These are phyloP conservation scores for Calycina marina DNA, from an alignment of 2,329 filamentous ascomycete genomes.

Conservation along the genomic window DNA sequence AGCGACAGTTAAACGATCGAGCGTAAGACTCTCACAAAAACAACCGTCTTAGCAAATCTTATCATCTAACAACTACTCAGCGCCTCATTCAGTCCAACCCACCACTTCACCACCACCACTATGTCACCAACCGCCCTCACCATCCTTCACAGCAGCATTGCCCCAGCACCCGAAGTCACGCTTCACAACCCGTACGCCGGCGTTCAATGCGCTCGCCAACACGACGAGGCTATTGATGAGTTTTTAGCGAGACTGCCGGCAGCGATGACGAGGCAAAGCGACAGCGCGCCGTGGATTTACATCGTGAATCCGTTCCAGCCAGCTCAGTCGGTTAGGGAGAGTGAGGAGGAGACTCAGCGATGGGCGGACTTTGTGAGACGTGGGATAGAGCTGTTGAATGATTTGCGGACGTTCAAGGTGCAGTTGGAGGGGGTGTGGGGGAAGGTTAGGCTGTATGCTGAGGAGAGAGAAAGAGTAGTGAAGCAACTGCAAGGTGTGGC, in stretches of 20 bases:
- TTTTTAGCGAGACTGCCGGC: constrained; percentile 60
- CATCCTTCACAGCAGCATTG: constrained; percentile 11
- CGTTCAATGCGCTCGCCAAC: constrained; percentile 39
- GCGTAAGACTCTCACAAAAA: too few relatives aligned
- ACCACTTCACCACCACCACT: constrained; percentile 32
- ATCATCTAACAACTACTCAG: too few relatives aligned
- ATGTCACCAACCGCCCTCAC: constrained; percentile 23
- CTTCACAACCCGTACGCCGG: constrained; percentile 47
- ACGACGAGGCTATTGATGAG: constrained; percentile 44
- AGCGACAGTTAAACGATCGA: constrained; percentile 32
- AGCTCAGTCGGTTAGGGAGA: constrained; percentile 1
- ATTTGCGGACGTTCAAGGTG: constrained; percentile 25
- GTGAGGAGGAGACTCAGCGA: constrained; percentile 14
- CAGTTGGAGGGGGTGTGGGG: too few relatives aligned
- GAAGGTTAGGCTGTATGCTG: constrained; percentile 13
- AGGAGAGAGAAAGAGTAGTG: constrained; percentile 29
- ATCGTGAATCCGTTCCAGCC: constrained; percentile 45
- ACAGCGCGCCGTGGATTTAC: constrained; percentile 54
- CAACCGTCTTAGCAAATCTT: too few relatives aligned
- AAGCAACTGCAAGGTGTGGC: constrained; percentile 47
- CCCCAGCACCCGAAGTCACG: constrained; percentile 5
- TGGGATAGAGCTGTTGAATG: constrained; percentile 20
- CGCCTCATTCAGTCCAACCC: constrained; percentile 33
- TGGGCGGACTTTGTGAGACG: constrained; percentile 10
- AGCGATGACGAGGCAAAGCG: constrained; percentile 32